These are phyloP conservation scores for Paraphaeosphaeria minitans DNA, from an alignment of 2,329 filamentous ascomycete genomes.

Conservation along the genomic window DNA sequence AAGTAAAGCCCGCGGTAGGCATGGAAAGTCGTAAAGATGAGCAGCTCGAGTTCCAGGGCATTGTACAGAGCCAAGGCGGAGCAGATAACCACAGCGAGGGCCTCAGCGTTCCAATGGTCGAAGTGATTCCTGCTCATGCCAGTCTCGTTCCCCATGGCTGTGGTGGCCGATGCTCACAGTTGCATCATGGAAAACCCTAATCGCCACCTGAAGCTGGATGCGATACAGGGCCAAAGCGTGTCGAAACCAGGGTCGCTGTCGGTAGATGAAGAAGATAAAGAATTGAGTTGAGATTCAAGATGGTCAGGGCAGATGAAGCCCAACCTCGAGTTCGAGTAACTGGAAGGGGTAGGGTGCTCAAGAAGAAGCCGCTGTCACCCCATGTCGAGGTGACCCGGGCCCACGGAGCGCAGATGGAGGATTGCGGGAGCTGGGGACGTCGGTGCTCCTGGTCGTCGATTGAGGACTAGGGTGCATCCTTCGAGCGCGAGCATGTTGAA, in stretches of 20 bases:
- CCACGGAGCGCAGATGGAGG: conserved; percentile 15
- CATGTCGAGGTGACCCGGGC: conserved; percentile 14
- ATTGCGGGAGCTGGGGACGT: conserved; percentile 13
- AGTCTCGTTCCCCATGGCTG: conserved; percentile 10
- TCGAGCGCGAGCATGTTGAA: conserved; percentile 6
- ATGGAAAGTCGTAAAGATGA: conserved; percentile 53
- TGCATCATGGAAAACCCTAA: conserved; percentile 2
- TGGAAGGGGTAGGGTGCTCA: conserved; percentile 11
- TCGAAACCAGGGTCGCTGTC: not conserved
- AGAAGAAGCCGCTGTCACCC: conserved; percentile 17
- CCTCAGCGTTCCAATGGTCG: conserved; percentile 23
- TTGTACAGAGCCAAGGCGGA: conserved; percentile 38
- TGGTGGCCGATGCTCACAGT: conserved; percentile 9
- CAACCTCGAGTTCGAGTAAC: conserved; percentile 13
- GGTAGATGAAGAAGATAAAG: not conserved
- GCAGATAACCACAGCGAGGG: conserved; percentile 46
- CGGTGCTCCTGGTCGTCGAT: conserved; percentile 4
- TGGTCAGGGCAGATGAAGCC: conserved; percentile 2
- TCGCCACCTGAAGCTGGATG: not conserved
- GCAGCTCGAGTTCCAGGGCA: conserved; percentile 49
- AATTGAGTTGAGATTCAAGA: not conserved
- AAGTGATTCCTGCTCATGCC: conserved; percentile 20
- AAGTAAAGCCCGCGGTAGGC: conserved; percentile 53
- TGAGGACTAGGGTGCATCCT: conserved; percentile 11
- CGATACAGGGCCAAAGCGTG: not conserved